Evolutionary conservation across 2,329 filamentous ascomycete genomes (phyloP).

Genomic region (Fonsecaea pedrosoi): DNA sequence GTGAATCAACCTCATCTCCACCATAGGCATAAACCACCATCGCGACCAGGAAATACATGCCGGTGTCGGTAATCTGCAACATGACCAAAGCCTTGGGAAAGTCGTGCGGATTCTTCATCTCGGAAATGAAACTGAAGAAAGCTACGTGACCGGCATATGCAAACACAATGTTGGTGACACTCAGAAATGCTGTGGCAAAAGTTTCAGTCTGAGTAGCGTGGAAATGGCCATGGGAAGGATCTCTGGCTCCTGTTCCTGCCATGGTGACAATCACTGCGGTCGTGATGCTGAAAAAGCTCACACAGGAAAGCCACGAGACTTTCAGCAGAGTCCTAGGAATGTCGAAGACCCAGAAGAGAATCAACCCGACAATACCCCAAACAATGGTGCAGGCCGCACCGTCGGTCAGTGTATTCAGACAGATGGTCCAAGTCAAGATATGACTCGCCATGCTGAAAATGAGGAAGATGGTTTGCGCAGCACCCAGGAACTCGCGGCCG

Average conservation of each 20-base stretch:
- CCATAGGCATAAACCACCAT: slow-evolving; percentile 72
- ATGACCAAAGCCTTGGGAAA: slow-evolving; percentile 69
- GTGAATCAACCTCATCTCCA: slow-evolving; percentile 66
- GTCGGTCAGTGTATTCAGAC: slow-evolving; percentile 68
- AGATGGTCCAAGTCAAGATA: slow-evolving; percentile 72
- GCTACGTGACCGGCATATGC: slow-evolving; percentile 73
- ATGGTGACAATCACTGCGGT: slow-evolving; percentile 70
- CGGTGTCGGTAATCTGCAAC: slow-evolving; percentile 65
- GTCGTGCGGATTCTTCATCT: slow-evolving; percentile 66
- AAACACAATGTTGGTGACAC: slow-evolving; percentile 72
- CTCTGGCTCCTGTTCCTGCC: slow-evolving; percentile 65
- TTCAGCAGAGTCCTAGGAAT: slow-evolving; percentile 68
- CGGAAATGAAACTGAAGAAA: slow-evolving; percentile 71
- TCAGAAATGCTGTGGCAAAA: slow-evolving; percentile 64
- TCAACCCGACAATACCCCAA: slow-evolving; percentile 66
- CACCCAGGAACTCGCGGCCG: slow-evolving; percentile 68
- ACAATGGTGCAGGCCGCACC: slow-evolving; percentile 69
- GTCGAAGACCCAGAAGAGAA: slow-evolving; percentile 65
- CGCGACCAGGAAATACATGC: slow-evolving; percentile 70
- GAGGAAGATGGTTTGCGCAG: slow-evolving; percentile 68
- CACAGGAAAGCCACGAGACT: slow-evolving; percentile 67
- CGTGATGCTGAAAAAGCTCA: slow-evolving; percentile 69
- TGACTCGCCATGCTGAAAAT: slow-evolving; percentile 76
- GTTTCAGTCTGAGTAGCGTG: slow-evolving; percentile 51
- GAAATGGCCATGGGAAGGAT: slow-evolving; percentile 58